Conservation (phyloP, 2,329 filamentous ascomycete species). For the Zasmidium citrigriseum region DNA sequence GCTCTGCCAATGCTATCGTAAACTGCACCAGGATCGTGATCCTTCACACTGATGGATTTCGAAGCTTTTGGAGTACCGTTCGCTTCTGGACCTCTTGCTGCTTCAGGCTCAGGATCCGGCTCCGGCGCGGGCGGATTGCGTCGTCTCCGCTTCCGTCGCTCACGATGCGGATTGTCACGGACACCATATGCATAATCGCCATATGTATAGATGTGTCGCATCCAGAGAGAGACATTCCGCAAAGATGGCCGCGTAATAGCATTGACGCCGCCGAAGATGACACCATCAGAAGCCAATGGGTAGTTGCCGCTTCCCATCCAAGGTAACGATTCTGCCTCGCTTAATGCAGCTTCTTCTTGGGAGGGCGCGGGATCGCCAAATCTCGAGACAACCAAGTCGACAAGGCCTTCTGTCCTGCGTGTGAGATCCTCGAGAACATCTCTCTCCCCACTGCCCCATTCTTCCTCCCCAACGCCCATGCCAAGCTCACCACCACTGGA, state of each 20-base stretch:
- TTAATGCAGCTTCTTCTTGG: slow-evolving; percentile 31
- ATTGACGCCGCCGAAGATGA: slow-evolving; percentile 81
- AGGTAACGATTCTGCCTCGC: slow-evolving; percentile 35
- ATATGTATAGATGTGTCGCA: slow-evolving; percentile 83
- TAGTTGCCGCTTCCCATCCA: slow-evolving; percentile 77
- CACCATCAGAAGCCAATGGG: slow-evolving; percentile 73
- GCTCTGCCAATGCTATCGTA: neutral
- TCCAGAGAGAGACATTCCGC: slow-evolving; percentile 76
- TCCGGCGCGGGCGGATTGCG: slow-evolving; percentile 27
- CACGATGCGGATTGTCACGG: slow-evolving; percentile 72
- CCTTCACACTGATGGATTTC: slow-evolving; percentile 8
- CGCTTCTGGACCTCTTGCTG: slow-evolving; percentile 5
- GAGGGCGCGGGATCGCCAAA: slow-evolving; percentile 64
- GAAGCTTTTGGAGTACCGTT: slow-evolving; percentile 2
- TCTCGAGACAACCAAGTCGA: slow-evolving; percentile 84
- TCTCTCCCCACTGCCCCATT: slow-evolving; percentile 88
- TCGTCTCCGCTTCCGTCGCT: slow-evolving; percentile 54
- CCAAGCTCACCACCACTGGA: slow-evolving; percentile 89
- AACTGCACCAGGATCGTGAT: slow-evolving; percentile 4
- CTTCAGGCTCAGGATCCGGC: slow-evolving; percentile 6
- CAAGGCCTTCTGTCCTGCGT: slow-evolving; percentile 74
- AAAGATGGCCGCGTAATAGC: slow-evolving; percentile 71
- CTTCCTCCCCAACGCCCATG: slow-evolving; percentile 92
- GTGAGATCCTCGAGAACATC: slow-evolving; percentile 91
- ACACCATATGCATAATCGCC: slow-evolving; percentile 85